Base-by-base conservation (phyloP, 2,329 filamentous ascomycete genomes). In the Cladorrhinum sp. region DNA sequence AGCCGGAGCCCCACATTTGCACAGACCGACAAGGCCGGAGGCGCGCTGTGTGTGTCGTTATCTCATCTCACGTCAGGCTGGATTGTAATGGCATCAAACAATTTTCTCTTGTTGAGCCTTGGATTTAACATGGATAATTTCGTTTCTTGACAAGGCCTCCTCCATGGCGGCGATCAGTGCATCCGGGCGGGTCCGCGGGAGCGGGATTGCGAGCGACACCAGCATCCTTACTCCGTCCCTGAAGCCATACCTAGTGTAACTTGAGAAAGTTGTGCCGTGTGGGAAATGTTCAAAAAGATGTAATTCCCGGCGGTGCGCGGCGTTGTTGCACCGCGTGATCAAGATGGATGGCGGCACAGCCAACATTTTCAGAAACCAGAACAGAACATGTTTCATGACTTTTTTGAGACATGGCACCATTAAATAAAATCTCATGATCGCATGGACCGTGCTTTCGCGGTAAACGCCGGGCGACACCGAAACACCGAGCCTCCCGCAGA, bases 281-380 rank as follows among this genome's bases (percentile, higher is more conserved):
- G 4, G 26, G 26, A 28, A 28, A 28, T 28, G 33, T 26, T 49
- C 10, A 49, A 49, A 5, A 26, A 26, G 21, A 20, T 12, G 10
- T 23, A 57, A 57, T 49, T 49, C 36, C 54, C 54, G 18, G 23
- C 36, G 39, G 36, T 3, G 33, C 33, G 54, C 39, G 54, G 54
- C 54, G 54, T 12, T 30, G 36, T 12, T 16, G 39, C 54, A 57
- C 14, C 54, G 42, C 54, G n/a, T 57, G 54, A 57, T 39, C 39
- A 20, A 49, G n/a, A 42, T 18, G 23, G 39, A 49, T 57, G 54
- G 54, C 54, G 54, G 54, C 54, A 57, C 54, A 57, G 54, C 8
- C 23, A 16, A 49, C 18, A 28, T 12, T 26, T 23, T n/a, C n/a
- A 54, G 18, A 28, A 2, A 5, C n/a, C n/a, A n/a, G n/a, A n/a